Conservation (phyloP, 116 monocot genomes). For the Phalaenopsis hybrid region DNA sequence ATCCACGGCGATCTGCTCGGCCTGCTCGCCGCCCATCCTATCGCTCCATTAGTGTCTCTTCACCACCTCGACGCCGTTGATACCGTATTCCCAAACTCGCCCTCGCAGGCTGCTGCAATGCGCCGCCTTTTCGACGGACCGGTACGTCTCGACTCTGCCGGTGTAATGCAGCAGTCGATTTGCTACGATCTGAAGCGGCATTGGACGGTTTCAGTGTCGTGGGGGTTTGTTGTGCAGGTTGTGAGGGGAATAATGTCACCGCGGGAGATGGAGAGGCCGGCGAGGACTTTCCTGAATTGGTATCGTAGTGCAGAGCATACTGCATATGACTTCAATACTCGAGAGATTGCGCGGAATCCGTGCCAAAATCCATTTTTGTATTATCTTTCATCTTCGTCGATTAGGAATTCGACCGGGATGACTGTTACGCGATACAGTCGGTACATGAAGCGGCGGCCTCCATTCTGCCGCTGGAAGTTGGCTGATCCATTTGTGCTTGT, state of each 20-base stretch:
- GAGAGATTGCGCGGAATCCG: conserved; percentile 58
- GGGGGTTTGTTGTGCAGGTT: conserved; percentile 78
- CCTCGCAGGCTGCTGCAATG: conserved; percentile 28
- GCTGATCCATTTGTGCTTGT: conserved; percentile 41
- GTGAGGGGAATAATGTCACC: conserved; percentile 65
- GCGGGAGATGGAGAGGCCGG: conserved; percentile 84
- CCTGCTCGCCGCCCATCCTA: conserved; percentile 78
- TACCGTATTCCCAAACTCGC: conserved; percentile 48
- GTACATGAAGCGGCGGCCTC: conserved; percentile 13
- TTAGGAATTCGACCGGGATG: conserved; percentile 1
- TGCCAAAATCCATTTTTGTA: conserved; percentile 71
- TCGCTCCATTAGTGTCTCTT: conserved; percentile 62
- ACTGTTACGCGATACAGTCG: conserved; percentile 54
- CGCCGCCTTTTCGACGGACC: conserved; percentile 57
- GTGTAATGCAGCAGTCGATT: conserved; percentile 74
- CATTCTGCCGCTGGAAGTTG: conserved; percentile 49
- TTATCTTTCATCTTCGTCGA: conserved; percentile 35
- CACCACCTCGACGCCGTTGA: conserved; percentile 88
- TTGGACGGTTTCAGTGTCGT: conserved; percentile 85
- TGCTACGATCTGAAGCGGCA: conserved; percentile 44
- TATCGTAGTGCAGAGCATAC: conserved; percentile 67
- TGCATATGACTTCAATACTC: conserved; percentile 77
- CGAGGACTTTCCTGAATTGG: conserved; percentile 85
- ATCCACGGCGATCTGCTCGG: conserved; percentile 79
- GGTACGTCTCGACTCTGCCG: conserved; percentile 56